phyloP scores from a whole-genome alignment of 2,329 filamentous ascomycete genomes.

The Helotiales sp. region DNA sequence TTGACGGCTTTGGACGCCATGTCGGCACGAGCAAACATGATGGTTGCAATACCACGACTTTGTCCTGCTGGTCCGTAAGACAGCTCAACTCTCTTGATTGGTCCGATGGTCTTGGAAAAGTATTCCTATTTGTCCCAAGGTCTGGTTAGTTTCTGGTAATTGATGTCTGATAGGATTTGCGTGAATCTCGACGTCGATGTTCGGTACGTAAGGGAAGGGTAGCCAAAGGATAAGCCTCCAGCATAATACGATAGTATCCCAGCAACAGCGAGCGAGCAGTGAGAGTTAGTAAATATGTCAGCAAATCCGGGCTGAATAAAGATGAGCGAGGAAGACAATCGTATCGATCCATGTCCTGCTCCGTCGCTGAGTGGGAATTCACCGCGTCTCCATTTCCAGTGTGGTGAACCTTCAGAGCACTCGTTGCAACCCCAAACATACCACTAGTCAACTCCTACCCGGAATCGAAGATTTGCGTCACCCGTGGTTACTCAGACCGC shows the following conservation, averaged over 20 bases:
- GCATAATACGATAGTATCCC: constrained; percentile 20
- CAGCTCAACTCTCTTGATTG: constrained; percentile 87
- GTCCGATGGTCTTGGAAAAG: constrained; percentile 82
- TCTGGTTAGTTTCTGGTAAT: constrained; percentile 64
- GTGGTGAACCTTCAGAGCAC: no score
- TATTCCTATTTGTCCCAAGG: constrained; percentile 80
- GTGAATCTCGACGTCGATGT: constrained; percentile 31
- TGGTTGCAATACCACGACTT: constrained; percentile 89
- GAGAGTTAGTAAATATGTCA: constrained; percentile 44
- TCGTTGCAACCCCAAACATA: no score
- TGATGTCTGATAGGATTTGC: constrained; percentile 35
- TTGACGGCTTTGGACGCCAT: constrained; percentile 83
- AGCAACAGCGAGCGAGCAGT: constrained; percentile 62
- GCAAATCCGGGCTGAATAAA: constrained; percentile 10
- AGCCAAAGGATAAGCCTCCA: constrained; percentile 25
- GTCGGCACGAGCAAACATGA: constrained; percentile 79
- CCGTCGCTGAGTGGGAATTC: no score
- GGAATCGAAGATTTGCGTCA: no score
- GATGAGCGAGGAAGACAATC: background rate
- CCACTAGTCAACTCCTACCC: no score
- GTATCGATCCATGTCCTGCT: background rate
- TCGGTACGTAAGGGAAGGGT: constrained; percentile 32
- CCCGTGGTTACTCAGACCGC: background rate
- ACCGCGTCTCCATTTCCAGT: no score
- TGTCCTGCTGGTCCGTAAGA: constrained; percentile 90